Evolutionary conservation across 257 asterid species (phyloP), one percentile per base, ranked within the genome.

Genomic region (Nicotiana noctiflora): DNA sequence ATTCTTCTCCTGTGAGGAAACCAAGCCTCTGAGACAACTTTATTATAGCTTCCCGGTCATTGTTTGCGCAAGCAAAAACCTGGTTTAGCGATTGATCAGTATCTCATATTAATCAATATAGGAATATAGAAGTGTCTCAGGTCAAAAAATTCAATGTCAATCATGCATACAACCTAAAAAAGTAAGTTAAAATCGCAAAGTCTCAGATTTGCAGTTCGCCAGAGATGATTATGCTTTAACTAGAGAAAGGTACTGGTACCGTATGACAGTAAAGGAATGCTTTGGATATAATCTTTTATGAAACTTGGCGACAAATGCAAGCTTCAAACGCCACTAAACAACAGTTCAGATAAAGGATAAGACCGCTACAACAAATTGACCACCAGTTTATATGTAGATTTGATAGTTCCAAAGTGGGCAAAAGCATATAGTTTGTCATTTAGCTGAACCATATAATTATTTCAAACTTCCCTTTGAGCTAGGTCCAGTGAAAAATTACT

Each of bases 11-110:
- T 6, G 97, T 88, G 70, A 95, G 97, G 88, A 95, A 95, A 60
- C 99, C 99, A 66, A 95, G 97, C 80, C 91, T 92, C 84, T 82
- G 88, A 57, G 99, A 95, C 94, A 91, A 91, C 93, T 95, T 98
- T 81, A 93, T 81, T 75, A 93, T 95, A 7, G 91, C 82, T 79
- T 90, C 98, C 81, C 92, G 87, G 19, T 95, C 95, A 19, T 89
- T 84, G 63, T 92, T 92, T 56, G 97, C 92, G 84, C 99, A 95
- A 32, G 98, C 97, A 84, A 92, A 83, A 81, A 95, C 99, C 99
- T 95, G 87, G 60, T 72, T 72, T 68, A 67, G 77, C 49, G 77
- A 75, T 27, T 2, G 18, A 34, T 31, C 32, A 52, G 76, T 55
- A 32, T 52, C 81, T 66, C 83, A 81, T 75, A 80, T 37, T 37